Evolutionary conservation across 805 yeast species (phyloP), one percentile per base, ranked within the genome.

Genomic region (Jamesozyma lodderae): DNA sequence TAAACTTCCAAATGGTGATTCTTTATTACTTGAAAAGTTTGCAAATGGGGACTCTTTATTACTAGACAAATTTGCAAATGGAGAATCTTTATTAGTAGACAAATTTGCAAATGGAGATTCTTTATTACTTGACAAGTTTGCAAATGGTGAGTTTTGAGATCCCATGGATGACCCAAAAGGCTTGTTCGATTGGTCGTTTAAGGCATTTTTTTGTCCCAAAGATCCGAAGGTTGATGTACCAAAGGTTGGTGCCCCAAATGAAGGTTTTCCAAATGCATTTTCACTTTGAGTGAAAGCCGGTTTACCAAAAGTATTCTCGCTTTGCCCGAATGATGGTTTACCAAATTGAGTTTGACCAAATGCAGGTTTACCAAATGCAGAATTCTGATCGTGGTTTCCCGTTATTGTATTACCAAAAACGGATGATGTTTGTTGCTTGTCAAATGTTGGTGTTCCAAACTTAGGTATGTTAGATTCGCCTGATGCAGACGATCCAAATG

Each of bases 171-270:
- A 23, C 7, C 25, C 24, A 32, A 32, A 32, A 4, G 27, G 15
- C 14, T n/a, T n/a, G n/a, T n/a, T n/a, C n/a, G n/a, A n/a, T n/a
- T n/a, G n/a, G n/a, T n/a, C n/a, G n/a, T n/a, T n/a, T n/a, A n/a
- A n/a, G n/a, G n/a, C n/a, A n/a, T n/a, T n/a, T n/a, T n/a, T n/a
- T n/a, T n/a, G n/a, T n/a, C 15, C 24, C 27, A 17, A 8, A n/a
- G 29, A 15, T 15, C 51, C 53, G 36, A 52, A 51, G 6, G 53
- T 37, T 13, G 61, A 34, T 16, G 46, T 43, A 4, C 57, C 59
- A 40, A 48, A 49, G 6, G 51, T 47, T 14, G 50, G 42, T 35
- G 24, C 41, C 35, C 59, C 53, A 41, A 29, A 31, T 30, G 30
- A 13, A 14, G 33, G 14, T 7, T 26, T 26, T 26, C 30, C 30